phyloP scores from a whole-genome alignment of 75 land plant genomes.

The Pseudotsuga menziesii region DNA sequence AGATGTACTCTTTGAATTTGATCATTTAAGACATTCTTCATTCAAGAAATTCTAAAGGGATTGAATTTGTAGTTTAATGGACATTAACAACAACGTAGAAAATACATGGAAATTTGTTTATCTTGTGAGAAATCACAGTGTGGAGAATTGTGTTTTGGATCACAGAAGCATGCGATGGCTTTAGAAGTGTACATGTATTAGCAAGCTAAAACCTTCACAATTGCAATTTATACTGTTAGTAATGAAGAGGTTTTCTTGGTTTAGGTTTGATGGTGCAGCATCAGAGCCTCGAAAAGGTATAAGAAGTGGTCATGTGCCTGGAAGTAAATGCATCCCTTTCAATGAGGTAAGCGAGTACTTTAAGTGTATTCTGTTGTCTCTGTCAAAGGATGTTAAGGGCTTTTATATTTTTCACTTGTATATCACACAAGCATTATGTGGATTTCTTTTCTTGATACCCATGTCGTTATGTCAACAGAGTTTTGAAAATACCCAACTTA shows the following conservation, averaged over 20 bases:
- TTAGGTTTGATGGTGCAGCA: constrained; percentile 90
- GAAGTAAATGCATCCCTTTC: constrained; percentile 91
- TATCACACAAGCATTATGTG: background rate
- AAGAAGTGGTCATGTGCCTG: constrained; percentile 92
- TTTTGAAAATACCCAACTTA: constrained; percentile 10
- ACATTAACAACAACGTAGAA: too few species aligned
- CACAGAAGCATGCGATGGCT: too few species aligned
- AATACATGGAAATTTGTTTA: too few species aligned
- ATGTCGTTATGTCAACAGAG: background rate
- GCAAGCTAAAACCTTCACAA: too few species aligned
- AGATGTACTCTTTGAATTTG: too few species aligned
- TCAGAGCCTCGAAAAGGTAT: constrained; percentile 95
- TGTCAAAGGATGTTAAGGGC: background rate
- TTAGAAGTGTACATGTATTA: too few species aligned
- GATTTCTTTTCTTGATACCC: background rate
- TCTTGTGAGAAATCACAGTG: too few species aligned
- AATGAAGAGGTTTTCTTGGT: background rate
- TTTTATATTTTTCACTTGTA: background rate
- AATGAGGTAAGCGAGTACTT: constrained; percentile 40
- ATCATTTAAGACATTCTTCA: too few species aligned
- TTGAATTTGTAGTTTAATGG: too few species aligned
- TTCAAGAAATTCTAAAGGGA: too few species aligned
- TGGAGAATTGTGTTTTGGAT: too few species aligned
- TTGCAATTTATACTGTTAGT: too few species aligned
- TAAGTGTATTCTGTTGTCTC: background rate